Evolutionary conservation across 805 yeast species (phyloP).

Genomic region (Saccharomycopsis sp.): DNA sequence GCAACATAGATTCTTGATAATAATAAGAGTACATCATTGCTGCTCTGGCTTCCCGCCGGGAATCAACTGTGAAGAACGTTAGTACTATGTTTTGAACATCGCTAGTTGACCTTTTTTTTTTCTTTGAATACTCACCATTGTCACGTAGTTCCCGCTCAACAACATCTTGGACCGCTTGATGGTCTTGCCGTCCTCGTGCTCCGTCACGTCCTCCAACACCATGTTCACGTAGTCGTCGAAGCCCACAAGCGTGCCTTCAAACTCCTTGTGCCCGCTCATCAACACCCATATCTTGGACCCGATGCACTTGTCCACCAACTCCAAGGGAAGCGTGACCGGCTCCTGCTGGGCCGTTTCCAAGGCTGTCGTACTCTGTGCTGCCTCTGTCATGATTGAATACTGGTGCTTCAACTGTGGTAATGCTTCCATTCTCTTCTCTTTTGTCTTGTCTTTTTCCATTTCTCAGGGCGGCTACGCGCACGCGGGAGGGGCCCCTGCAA

Average conservation of each 20-base stretch:
- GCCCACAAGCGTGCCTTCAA: slow-evolving; percentile 81
- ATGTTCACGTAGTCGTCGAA: slow-evolving; percentile 94
- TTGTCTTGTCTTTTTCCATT: too few species aligned
- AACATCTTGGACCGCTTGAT: slow-evolving; percentile 50
- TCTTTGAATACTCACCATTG: slow-evolving; percentile 41
- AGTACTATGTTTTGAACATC: too few species aligned
- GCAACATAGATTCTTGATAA: neutral
- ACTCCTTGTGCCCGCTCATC: slow-evolving; percentile 55
- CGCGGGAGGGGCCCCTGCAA: too few species aligned
- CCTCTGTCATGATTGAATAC: too few species aligned
- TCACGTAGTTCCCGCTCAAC: slow-evolving; percentile 61
- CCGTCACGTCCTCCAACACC: slow-evolving; percentile 76
- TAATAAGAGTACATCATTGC: neutral
- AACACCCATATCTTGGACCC: slow-evolving; percentile 74
- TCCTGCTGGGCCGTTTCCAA: slow-evolving; percentile 11
- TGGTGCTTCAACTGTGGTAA: too few species aligned
- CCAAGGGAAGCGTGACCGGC: slow-evolving; percentile 52
- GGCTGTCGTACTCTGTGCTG: too few species aligned
- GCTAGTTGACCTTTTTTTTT: too few species aligned
- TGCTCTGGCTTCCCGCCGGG: slow-evolving; percentile 17
- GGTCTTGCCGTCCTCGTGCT: slow-evolving; percentile 38
- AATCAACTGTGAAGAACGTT: slow-evolving; percentile 9
- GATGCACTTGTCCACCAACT: slow-evolving; percentile 78
- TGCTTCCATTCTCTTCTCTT: too few species aligned
- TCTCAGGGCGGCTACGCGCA: too few species aligned